A percentile compares a stretch with the other conserved stretches of the same genome.
Conservation (phyloP, 345 rosid species). For the Dovyalis caffra region DNA sequence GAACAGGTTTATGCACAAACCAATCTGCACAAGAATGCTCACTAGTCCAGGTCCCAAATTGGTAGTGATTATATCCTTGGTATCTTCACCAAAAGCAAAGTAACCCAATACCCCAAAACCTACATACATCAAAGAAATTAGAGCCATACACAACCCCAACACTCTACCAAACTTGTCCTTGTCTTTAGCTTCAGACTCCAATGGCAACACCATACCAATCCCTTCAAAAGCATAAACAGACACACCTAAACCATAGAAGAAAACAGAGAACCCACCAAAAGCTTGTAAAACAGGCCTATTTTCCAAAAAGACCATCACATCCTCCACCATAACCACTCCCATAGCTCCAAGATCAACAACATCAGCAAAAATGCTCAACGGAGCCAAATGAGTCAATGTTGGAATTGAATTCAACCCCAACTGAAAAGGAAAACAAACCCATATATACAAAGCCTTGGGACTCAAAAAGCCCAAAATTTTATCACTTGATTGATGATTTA, state of each 20-base stretch:
- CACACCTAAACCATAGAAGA: conserved; percentile 68
- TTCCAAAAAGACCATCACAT: conserved; percentile 39
- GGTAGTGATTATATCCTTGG: conserved; percentile 69
- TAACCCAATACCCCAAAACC: conserved; percentile 65
- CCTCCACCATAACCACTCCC: conserved; percentile 71
- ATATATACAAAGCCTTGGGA: conserved; percentile 55
- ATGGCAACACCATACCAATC: conserved; percentile 64
- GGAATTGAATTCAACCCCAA: conserved; percentile 75
- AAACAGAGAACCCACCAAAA: conserved; percentile 58
- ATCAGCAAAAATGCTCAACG: conserved; percentile 91
- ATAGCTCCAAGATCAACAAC: conserved; percentile 76
- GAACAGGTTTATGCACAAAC: conserved; percentile 64
- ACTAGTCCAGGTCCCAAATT: conserved; percentile 60
- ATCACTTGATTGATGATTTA: conserved; percentile 14
- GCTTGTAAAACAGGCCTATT: conserved; percentile 37
- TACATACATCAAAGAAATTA: conserved; percentile 51
- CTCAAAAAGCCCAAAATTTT: conserved; percentile 46
- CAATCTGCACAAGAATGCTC: conserved; percentile 57
- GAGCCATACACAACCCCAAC: conserved; percentile 51
- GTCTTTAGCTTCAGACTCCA: conserved; percentile 58
- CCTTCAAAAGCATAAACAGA: conserved; percentile 82
- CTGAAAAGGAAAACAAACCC: conserved; percentile 86
- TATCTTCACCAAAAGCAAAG: conserved; percentile 69
- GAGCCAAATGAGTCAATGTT: conserved; percentile 84
- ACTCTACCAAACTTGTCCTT: conserved; percentile 57